These are phyloP conservation scores for Pelargonium australe DNA, from an alignment of 441 rosid genomes.

Conservation along the genomic window DNA sequence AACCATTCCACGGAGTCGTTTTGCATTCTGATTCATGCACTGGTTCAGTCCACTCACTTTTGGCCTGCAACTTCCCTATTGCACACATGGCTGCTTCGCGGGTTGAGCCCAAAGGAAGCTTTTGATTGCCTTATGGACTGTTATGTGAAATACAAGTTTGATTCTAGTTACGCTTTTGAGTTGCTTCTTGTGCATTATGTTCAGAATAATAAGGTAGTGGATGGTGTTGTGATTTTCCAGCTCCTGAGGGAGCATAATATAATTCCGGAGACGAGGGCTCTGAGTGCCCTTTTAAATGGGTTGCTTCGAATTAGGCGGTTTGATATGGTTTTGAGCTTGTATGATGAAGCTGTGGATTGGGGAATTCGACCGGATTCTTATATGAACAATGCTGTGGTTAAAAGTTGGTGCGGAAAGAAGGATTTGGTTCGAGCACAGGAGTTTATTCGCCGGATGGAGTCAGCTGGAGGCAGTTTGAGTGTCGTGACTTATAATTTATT, in stretches of 20 bases:
- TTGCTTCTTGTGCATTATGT: constrained; percentile 67
- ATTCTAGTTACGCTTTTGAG: constrained; percentile 64
- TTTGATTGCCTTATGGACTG: constrained; percentile 43
- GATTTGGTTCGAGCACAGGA: constrained; percentile 55
- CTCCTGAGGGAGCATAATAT: constrained; percentile 49
- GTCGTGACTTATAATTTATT: constrained; percentile 64
- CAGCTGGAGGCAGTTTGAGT: constrained; percentile 39
- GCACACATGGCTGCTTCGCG: constrained; percentile 66
- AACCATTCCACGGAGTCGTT: constrained; percentile 65
- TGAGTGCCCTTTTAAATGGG: constrained; percentile 58
- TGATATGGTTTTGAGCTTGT: constrained; percentile 47
- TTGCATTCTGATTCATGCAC: constrained; percentile 65
- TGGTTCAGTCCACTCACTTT: constrained; percentile 41
- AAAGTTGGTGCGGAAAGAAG: constrained; percentile 62
- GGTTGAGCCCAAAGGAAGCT: constrained; percentile 46
- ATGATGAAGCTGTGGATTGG: constrained; percentile 39
- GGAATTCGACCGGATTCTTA: constrained; percentile 55
- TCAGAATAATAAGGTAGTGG: constrained; percentile 46
- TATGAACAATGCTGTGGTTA: constrained; percentile 46
- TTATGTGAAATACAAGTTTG: constrained; percentile 37
- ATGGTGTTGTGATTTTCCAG: constrained; percentile 50
- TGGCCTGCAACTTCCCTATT: constrained; percentile 93
- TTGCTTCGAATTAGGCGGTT: constrained; percentile 49
- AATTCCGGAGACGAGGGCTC: constrained; percentile 63
- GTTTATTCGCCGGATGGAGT: constrained; percentile 48